Evolutionary conservation across 2,329 filamentous ascomycete species (phyloP).

Genomic region (Diplodia seriata): DNA sequence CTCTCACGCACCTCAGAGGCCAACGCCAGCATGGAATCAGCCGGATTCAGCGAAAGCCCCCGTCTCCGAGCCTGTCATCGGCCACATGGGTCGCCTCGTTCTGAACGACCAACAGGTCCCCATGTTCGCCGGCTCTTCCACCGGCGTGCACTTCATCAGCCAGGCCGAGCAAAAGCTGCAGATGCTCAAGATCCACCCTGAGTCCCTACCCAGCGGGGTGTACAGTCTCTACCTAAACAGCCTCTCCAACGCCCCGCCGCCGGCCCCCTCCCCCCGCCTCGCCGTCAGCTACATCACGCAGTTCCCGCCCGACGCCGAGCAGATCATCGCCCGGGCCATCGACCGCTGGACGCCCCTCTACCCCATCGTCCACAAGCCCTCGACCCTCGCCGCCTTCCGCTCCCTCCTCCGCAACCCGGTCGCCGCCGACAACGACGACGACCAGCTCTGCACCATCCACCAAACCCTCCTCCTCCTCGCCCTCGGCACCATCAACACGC

Average conservation of each 20-base stretch:
- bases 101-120: neutral
- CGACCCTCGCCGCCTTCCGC: neutral
- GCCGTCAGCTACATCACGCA: neutral
- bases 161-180: slow-evolving; percentile 10
- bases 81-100: slow-evolving; percentile 18
- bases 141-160: slow-evolving; percentile 13
- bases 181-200: neutral
- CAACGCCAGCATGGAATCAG: neutral
- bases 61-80: neutral
- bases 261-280: neutral
- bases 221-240: slow-evolving; percentile 11
- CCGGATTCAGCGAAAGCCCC: neutral
- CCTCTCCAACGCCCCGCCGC: neutral
- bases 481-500: neutral
- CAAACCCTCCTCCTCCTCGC: slow-evolving; percentile 2
- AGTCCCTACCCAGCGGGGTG: neutral
- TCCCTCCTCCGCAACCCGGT: neutral
- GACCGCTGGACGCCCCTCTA: slow-evolving; percentile 7
- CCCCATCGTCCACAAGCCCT: neutral
- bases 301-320: neutral
- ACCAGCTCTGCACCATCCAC: neutral
- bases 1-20: neutral
- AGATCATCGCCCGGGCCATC: neutral
- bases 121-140: slow-evolving; percentile 11
- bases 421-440: too few species aligned